Conservation (phyloP, 208 protist species). For the Leishmania mexicana region DNA sequence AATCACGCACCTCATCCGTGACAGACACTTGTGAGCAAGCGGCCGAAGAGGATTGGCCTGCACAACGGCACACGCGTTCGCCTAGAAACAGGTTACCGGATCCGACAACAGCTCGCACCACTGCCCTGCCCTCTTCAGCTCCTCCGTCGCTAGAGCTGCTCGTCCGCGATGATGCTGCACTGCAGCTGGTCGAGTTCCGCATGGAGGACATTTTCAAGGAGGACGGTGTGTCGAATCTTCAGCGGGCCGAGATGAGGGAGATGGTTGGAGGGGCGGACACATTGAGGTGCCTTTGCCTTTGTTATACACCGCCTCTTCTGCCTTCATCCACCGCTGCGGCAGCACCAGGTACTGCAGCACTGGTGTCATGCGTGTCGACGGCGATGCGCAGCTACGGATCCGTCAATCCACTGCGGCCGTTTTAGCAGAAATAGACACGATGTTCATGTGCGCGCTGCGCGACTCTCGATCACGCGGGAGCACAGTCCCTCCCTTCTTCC, state of each 20-base stretch:
- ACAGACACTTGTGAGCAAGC: background rate
- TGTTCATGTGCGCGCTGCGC: background rate
- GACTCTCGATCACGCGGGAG: no score
- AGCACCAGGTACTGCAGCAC: background rate
- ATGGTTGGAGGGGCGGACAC: constrained; percentile 12
- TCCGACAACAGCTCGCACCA: background rate
- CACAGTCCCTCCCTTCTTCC: background rate
- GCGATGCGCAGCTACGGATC: constrained; percentile 30
- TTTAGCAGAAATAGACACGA: background rate
- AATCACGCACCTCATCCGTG: background rate
- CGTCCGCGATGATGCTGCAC: constrained; percentile 10
- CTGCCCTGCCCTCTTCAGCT: background rate
- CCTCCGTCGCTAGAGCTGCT: background rate
- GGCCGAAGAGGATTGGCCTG: background rate
- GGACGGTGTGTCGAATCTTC: constrained; percentile 18
- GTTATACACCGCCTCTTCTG: constrained; percentile 17
- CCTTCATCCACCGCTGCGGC: background rate
- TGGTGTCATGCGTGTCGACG: background rate
- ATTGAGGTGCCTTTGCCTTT: constrained; percentile 14
- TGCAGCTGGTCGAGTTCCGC: constrained; percentile 20
- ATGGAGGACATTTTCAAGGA: constrained; percentile 32
- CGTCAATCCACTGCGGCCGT: constrained; percentile 6
- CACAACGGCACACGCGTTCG: background rate
- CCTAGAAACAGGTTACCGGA: background rate
- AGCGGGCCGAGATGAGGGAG: constrained; percentile 17